These are phyloP conservation scores for Ramularia endophylla DNA, from an alignment of 2,329 filamentous ascomycete species.

Conservation along the genomic window DNA sequence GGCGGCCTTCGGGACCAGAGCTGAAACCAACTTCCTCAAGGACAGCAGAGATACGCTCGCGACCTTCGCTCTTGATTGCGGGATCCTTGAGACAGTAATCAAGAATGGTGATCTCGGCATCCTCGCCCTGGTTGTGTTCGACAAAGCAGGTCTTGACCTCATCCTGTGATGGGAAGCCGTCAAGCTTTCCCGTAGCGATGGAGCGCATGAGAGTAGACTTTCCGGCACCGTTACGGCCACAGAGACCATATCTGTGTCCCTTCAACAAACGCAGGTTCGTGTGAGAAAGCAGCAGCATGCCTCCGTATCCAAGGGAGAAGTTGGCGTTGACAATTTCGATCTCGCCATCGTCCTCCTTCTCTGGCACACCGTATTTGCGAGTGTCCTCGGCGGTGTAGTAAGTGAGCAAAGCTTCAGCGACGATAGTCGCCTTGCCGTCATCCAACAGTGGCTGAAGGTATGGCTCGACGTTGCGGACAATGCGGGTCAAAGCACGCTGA, in stretches of 20 bases:
- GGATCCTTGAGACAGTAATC: constrained; percentile 90
- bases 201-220: constrained; percentile 99
- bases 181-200: constrained; percentile 91
- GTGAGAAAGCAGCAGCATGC: constrained; percentile 93
- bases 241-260: constrained; percentile 94
- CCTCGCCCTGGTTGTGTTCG: constrained; percentile 98
- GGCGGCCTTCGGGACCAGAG: constrained; percentile 78
- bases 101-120: constrained; percentile 91
- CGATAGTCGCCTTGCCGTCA: constrained; percentile 54
- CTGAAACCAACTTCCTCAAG: constrained; percentile 92
- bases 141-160: constrained; percentile 95
- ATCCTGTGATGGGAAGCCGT: constrained; percentile 91
- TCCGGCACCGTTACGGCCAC: constrained; percentile 92
- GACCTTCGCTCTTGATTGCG: constrained; percentile 70
- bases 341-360: constrained; percentile 87
- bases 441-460: constrained; percentile 70
- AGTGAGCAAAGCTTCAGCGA: constrained; percentile 68
- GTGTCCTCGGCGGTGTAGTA: constrained; percentile 79
- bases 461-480: constrained; percentile 61
- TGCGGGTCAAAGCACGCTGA: constrained; percentile 68
- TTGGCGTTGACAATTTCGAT: constrained; percentile 95
- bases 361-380: constrained; percentile 76
- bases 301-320: constrained; percentile 95
- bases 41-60: constrained; percentile 75
- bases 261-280: constrained; percentile 92